phyloP scores from a whole-genome alignment of 2,329 filamentous ascomycete genomes.

The Didymella pomorum region DNA sequence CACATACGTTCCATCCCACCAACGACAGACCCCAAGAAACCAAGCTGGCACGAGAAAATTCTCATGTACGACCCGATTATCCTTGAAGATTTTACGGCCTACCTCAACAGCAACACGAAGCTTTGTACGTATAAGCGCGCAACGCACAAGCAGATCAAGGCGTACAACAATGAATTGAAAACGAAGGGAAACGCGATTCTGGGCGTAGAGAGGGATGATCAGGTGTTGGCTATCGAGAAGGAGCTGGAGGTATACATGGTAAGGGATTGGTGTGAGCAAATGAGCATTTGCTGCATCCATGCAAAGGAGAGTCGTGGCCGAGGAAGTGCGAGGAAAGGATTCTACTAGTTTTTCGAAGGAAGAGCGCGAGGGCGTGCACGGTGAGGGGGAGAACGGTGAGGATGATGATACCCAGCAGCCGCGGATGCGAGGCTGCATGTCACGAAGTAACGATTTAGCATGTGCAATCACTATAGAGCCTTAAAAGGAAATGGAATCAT shows the following conservation, averaged over 20 bases:
- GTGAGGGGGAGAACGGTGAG: background rate
- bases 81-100: constrained; percentile 82
- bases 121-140: constrained; percentile 37
- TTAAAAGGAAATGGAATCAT: background rate
- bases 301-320: constrained; percentile 56
- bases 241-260: constrained; percentile 63
- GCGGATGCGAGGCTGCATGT: background rate
- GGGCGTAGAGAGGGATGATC: constrained; percentile 23
- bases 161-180: constrained; percentile 38
- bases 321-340: constrained; percentile 31
- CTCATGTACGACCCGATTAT: constrained; percentile 91
- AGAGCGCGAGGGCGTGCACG: background rate
- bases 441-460: constrained; percentile 6
- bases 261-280: constrained; percentile 88
- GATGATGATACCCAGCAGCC: constrained; percentile 13
- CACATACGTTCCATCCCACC: constrained; percentile 57
- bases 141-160: constrained; percentile 42
- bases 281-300: constrained; percentile 85
- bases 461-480: background rate
- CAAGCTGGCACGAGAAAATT: constrained; percentile 90
- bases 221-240: constrained; percentile 37
- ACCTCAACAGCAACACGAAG: constrained; percentile 69
- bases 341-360: constrained; percentile 25
- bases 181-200: constrained; percentile 22
- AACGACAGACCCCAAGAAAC: constrained; percentile 50